Evolutionary conservation across 2,329 filamentous ascomycete genomes (phyloP), one percentile per base, ranked within the genome.

Genomic region (Ophiognomonia clavigignenti-juglandacearum): DNA sequence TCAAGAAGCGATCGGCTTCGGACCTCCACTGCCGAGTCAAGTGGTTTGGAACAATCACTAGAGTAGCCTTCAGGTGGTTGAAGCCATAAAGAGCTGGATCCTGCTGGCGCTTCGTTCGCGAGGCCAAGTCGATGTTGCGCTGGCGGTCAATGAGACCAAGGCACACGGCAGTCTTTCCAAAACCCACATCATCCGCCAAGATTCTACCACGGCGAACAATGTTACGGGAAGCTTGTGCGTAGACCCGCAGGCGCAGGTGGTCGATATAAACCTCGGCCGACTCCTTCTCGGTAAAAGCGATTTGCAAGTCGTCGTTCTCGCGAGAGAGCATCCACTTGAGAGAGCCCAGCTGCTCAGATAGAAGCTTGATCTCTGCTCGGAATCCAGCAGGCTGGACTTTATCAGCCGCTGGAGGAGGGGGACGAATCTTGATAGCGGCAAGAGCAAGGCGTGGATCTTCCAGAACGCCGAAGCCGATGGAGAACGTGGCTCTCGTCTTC

Each of bases 151-250:
- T 59, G 4, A 71, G 56, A 2, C 62, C 68, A 11, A 73, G 60
- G 6, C 57, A 64, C 22, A 70, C 56, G 4, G 71, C 60, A 0
- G 70, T 73, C 55, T 73, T 73, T 2, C 70, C 70, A 43, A 66
- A 72, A 14, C 70, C 70, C 13, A 72, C 66, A 23, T 71, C 63
- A 36, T 72, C 69, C 1, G 69, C 70, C 6, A 71, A 56, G 8
- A 72, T 60, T 23, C 69, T 70, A 11, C 70, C 69, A 3, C 56
- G 58, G 29, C 54, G 50, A 14, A 18, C n/a, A 22, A 49, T 36
- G 11, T 13, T n/a, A 37, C 50, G 45, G 18, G 32, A 16, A 26
- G 43, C 46, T 23, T 49, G 34, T 13, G 50, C 42, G 14, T 32
- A n/a, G 19, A 41, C 23, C 1, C 46, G 46, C 2, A 52, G 8